Conservation (phyloP, 441 rosid species). For the Sinapis alba region DNA sequence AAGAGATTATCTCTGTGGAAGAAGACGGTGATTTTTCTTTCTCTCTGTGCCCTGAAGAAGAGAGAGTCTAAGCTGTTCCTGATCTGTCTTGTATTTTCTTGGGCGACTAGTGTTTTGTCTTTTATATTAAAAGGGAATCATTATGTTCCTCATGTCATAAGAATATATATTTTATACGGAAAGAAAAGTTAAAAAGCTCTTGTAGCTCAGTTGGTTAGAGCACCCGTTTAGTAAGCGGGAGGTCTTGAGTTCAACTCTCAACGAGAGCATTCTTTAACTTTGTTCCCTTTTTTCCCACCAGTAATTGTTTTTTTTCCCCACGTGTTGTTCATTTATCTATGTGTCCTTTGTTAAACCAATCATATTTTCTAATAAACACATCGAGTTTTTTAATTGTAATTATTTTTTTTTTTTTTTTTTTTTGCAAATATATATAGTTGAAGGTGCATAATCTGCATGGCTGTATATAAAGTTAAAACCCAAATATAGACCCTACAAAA, state of each 20-base stretch:
- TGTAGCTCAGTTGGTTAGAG: conserved; percentile 98
- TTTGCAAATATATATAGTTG: conserved; percentile 31
- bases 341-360: conserved; percentile 19
- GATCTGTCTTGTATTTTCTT: conserved; percentile 38
- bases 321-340: neutral
- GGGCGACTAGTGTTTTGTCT: conserved; percentile 28
- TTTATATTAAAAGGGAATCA: neutral
- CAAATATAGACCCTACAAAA: conserved; percentile 36
- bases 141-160: neutral
- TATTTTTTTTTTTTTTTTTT: neutral
- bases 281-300: neutral
- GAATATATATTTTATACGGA: too few relatives aligned
- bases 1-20: neutral
- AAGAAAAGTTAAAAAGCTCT: too few relatives aligned
- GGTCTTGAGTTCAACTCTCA: conserved; percentile 99
- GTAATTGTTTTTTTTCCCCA: neutral
- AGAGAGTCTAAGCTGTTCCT: conserved; percentile 38
- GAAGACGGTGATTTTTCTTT: neutral
- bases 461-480: conserved; percentile 18
- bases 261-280: conserved; percentile 58
- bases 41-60: conserved; percentile 14
- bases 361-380: neutral
- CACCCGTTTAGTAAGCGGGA: conserved; percentile 99
- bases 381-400: conserved; percentile 2
- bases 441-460: conserved; percentile 33